These are phyloP conservation scores for Phytopythium montanum DNA, from an alignment of 352 stramenopile genomes.

Conservation along the genomic window DNA sequence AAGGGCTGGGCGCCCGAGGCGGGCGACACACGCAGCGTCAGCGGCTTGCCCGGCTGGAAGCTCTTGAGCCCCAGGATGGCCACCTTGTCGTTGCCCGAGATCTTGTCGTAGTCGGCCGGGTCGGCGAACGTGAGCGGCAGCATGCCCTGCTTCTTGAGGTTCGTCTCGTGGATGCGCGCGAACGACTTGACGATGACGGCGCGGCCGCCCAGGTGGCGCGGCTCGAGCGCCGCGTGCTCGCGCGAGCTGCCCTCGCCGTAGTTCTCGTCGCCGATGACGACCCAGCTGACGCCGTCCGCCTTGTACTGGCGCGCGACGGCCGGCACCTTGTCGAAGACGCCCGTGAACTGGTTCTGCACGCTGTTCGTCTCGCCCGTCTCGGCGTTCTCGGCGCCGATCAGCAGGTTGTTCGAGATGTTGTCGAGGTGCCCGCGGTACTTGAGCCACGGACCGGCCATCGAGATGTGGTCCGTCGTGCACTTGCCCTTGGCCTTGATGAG, in stretches of 20 bases:
- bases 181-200: slow-evolving; percentile 94
- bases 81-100: slow-evolving; percentile 90
- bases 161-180: slow-evolving; percentile 94
- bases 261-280: slow-evolving; percentile 94
- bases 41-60: slow-evolving; percentile 84
- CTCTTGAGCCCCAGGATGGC: slow-evolving; percentile 84
- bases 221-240: slow-evolving; percentile 91
- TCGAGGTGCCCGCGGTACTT: slow-evolving; percentile 94
- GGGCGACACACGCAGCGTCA: slow-evolving; percentile 82
- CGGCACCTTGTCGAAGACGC: slow-evolving; percentile 87
- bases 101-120: slow-evolving; percentile 91
- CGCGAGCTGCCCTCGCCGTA: slow-evolving; percentile 92
- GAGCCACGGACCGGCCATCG: slow-evolving; percentile 91
- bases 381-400: slow-evolving; percentile 92
- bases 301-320: slow-evolving; percentile 90
- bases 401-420: slow-evolving; percentile 95
- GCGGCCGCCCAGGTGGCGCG: slow-evolving; percentile 86
- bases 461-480: slow-evolving; percentile 95
- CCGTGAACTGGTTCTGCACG: slow-evolving; percentile 89
- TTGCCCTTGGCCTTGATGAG: slow-evolving; percentile 95
- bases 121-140: slow-evolving; percentile 91
- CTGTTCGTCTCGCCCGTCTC: slow-evolving; percentile 92
- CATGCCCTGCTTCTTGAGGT: slow-evolving; percentile 96
- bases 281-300: slow-evolving; percentile 85
- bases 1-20: slow-evolving; percentile 58